Evolutionary conservation across 106 monocot genomes (phyloP).

Genomic region (Gastrodia elata): DNA sequence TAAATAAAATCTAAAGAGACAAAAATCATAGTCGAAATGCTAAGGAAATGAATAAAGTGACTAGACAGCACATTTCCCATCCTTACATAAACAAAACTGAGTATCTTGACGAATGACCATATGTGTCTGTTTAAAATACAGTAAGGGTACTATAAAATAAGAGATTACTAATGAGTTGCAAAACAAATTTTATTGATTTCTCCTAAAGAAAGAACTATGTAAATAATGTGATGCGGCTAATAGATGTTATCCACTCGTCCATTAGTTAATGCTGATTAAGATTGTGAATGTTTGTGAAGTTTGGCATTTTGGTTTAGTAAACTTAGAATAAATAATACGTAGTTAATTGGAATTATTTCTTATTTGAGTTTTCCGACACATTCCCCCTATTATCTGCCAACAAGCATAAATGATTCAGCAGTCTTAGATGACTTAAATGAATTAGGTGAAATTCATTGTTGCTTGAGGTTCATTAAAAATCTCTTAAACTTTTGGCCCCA

Average conservation of each 20-base stretch:
- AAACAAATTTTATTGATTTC: too few species aligned
- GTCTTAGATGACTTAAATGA: too few species aligned
- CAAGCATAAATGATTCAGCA: too few species aligned
- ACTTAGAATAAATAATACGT: background rate
- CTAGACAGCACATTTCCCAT: background rate
- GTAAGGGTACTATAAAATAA: too few species aligned
- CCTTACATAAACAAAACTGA: background rate
- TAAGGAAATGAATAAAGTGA: too few species aligned
- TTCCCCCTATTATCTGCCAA: too few species aligned
- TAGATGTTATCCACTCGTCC: background rate
- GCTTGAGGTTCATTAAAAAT: too few species aligned
- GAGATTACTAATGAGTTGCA: too few species aligned
- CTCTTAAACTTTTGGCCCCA: too few species aligned
- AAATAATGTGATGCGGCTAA: background rate
- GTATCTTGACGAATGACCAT: background rate
- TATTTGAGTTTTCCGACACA: too few species aligned
- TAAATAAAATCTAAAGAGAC: background rate
- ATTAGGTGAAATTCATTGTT: too few species aligned
- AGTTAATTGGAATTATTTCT: background rate
- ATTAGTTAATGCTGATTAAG: background rate
- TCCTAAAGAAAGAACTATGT: background rate
- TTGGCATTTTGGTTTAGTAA: background rate
- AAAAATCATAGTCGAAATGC: too few species aligned
- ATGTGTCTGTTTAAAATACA: background rate
- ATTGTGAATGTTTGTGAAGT: background rate